Base-by-base conservation (phyloP, 2,329 filamentous ascomycete species). In the Colletotrichum camelliae region DNA sequence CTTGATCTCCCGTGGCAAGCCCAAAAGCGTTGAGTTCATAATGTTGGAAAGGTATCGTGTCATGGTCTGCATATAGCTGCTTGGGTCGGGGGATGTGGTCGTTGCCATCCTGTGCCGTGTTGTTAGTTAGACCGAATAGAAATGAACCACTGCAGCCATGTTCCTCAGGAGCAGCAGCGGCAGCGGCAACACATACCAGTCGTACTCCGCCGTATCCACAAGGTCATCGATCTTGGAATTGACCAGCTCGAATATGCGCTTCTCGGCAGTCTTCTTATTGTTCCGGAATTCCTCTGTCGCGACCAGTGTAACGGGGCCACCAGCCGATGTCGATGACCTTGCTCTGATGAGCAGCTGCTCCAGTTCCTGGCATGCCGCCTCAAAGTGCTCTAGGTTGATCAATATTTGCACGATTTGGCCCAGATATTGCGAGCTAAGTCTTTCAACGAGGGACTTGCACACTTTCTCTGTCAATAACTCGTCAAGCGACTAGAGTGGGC, bases 171-270 rank as follows among this genome's bases (percentile, higher is more conserved):
- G 58, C 18, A 13, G 37, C 5, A 64, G 43, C 21, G 29, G 37
- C 6, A 64, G 43, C 21, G n/a, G 24, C 24, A 37, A 21, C n/a
- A 64, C 29, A 68, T 85, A 93, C 94, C 97, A 99, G 83, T 98
- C 95, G 82, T 99, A 99, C 85, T 99, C 97, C 37, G 97, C 96
- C 0, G 96, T 98, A 80, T 98, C 96, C 70, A 99, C 94, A 13
- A 99, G 90, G 82, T 99, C 97, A 81, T 98, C 96, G 80, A 99
- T 98, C 87, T 99, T 99, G 73, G 95, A 97, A 86, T 99, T 98
- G 77, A 99, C 97, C 1, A 99, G 91, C 85, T 99, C 97, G 82
- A 99, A 99, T 74, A 99, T 98, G 39, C 97, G 94, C 86, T 98
- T 98, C 82, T 98, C 96, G 0, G 97, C 97, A 2, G 94, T 96